These are phyloP conservation scores for Blastobotrys malaysiensis DNA, from an alignment of 1,139 yeast species.

Conservation along the genomic window DNA sequence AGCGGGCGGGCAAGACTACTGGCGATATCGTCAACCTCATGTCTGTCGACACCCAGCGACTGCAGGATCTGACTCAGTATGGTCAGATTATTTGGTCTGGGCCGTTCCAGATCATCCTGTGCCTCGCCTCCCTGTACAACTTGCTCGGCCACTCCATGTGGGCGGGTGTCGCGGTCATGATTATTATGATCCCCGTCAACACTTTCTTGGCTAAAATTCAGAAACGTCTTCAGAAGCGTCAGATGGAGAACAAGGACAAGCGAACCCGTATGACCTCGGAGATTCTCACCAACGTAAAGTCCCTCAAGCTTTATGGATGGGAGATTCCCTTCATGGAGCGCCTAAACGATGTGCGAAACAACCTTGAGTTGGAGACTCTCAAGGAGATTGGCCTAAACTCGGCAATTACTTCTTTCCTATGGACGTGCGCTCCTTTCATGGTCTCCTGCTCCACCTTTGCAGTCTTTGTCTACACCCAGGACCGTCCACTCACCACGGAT, in stretches of 20 bases:
- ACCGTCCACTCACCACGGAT: conserved; percentile 76
- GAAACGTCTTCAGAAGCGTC: conserved; percentile 69
- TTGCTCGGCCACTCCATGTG: conserved; percentile 90
- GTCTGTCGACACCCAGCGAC: conserved; percentile 94
- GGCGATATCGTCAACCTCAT: conserved; percentile 96
- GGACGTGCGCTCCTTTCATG: conserved; percentile 83
- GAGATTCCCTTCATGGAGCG: conserved; percentile 76
- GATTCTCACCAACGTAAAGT: conserved; percentile 84
- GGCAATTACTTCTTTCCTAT: conserved; percentile 70
- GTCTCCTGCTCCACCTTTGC: conserved; percentile 93
- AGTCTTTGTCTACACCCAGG: conserved; percentile 60
- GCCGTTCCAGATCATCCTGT: conserved; percentile 82
- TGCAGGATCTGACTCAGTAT: conserved; percentile 84
- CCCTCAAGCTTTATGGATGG: conserved; percentile 93
- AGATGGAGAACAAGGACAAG: conserved; percentile 62
- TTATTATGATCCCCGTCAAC: conserved; percentile 81
- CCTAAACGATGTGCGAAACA: conserved; percentile 76
- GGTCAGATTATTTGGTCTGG: conserved; percentile 93
- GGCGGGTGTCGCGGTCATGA: conserved; percentile 87
- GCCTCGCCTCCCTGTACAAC: conserved; percentile 69
- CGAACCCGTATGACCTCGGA: conserved; percentile 76
- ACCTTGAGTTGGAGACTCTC: conserved; percentile 76
- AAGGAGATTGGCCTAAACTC: conserved; percentile 70
- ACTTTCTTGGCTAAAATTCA: conserved; percentile 67
- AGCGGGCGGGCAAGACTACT: conserved; percentile 73